Evolutionary conservation across 2,329 filamentous ascomycete genomes (phyloP).

Genomic region (Fulvia fulva): DNA sequence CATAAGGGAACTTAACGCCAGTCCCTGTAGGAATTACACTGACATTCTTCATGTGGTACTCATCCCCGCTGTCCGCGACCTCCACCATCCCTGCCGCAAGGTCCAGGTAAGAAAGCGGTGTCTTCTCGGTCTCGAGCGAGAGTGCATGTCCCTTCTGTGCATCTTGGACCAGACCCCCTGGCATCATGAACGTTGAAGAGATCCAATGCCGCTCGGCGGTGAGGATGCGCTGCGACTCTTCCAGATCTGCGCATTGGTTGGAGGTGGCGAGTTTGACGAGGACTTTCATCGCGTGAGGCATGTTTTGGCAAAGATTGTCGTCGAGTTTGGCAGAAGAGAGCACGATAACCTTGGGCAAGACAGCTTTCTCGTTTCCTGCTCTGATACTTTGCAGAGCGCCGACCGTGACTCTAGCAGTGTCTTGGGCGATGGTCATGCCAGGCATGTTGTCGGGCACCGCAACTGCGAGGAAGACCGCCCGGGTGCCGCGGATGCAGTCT

Average conservation of each 20-base stretch:
- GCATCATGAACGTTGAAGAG: conserved; percentile 42
- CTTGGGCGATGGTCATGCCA: conserved; percentile 30
- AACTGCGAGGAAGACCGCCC: conserved; percentile 33
- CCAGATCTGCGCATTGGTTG: neutral
- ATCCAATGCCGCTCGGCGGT: conserved; percentile 32
- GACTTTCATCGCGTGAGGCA: neutral
- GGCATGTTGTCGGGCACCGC: conserved; percentile 32
- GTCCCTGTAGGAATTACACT: neutral
- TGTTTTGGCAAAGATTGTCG: conserved; percentile 27
- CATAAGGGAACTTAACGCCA: neutral
- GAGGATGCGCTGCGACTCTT: neutral
- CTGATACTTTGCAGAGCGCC: conserved; percentile 37
- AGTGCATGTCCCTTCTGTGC: conserved; percentile 40
- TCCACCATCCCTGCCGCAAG: conserved; percentile 50
- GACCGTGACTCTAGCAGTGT: conserved; percentile 37
- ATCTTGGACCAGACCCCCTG: conserved; percentile 39
- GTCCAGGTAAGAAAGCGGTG: conserved; percentile 43
- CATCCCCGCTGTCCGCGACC: conserved; percentile 28
- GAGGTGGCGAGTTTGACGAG: neutral
- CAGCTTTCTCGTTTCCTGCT: conserved; percentile 5
- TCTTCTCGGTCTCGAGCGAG: conserved; percentile 37
- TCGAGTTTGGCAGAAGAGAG: conserved; percentile 45
- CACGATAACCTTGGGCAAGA: conserved; percentile 38
- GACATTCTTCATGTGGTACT: conserved; percentile 1
- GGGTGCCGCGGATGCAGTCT: conserved; percentile 35